Evolutionary conservation across 129 eudicot species (phyloP).

Genomic region (Dittrichia graveolens): DNA sequence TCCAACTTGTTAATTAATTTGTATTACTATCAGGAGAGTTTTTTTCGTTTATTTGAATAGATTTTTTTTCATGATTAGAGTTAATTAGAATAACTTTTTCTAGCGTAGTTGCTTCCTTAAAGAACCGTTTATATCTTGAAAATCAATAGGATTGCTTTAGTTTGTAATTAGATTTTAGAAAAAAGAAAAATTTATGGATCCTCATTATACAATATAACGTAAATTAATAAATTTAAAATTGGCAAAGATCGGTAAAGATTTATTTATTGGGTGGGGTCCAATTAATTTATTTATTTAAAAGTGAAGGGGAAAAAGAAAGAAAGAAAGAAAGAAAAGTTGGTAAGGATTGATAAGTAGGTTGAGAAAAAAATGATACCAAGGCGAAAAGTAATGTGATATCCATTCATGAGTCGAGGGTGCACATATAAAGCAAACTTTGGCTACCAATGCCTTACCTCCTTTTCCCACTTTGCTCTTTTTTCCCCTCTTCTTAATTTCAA

Average conservation of each 20-base stretch:
- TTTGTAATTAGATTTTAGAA: too few relatives aligned
- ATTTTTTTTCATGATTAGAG: too few relatives aligned
- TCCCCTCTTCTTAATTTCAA: neutral
- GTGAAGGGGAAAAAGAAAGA: neutral
- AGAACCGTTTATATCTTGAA: too few relatives aligned
- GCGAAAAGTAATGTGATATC: constrained; percentile 35
- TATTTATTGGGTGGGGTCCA: neutral
- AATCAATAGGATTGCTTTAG: too few relatives aligned
- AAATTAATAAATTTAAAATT: neutral
- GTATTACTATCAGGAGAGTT: too few relatives aligned
- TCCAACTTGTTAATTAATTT: too few relatives aligned
- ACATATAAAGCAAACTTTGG: constrained; percentile 29
- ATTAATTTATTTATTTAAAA: too few relatives aligned
- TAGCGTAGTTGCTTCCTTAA: too few relatives aligned
- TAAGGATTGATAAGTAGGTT: constrained; percentile 30
- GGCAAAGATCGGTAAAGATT: neutral
- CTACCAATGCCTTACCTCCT: constrained; percentile 12
- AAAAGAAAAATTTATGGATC: too few relatives aligned
- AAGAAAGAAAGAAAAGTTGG: constrained; percentile 1
- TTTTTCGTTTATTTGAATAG: too few relatives aligned
- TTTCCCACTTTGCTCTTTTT: neutral
- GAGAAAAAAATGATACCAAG: constrained; percentile 11
- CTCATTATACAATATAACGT: too few relatives aligned
- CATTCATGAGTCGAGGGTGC: constrained; percentile 33
- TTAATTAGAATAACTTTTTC: too few relatives aligned